Evolutionary conservation across 768 basidiomycete genomes (phyloP).

Genomic region (Phaeolepiota aurea): DNA sequence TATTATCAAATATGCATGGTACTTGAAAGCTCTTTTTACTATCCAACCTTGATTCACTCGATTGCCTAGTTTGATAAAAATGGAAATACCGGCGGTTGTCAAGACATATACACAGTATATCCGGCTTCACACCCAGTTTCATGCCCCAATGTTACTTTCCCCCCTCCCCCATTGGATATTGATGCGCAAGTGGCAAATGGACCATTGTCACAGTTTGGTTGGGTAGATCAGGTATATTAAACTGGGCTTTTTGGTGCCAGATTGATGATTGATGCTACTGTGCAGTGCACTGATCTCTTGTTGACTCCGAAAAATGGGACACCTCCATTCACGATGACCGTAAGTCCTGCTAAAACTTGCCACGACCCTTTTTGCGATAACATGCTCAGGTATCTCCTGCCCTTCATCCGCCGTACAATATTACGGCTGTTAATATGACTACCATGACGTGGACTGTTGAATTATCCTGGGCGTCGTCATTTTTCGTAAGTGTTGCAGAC

Average conservation of each 20-base stretch:
- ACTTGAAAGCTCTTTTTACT: too few relatives aligned
- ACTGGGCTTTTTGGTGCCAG: neutral
- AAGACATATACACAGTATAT: slow-evolving; percentile 49
- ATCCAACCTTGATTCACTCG: too few relatives aligned
- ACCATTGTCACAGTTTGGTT: slow-evolving; percentile 50
- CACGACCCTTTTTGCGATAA: neutral
- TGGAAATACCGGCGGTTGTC: slow-evolving; percentile 55
- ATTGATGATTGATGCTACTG: too few relatives aligned
- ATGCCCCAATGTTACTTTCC: slow-evolving; percentile 45
- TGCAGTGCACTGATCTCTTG: slow-evolving; percentile 50
- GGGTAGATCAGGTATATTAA: slow-evolving; percentile 40
- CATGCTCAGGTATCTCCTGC: slow-evolving; percentile 46
- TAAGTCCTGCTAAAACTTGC: slow-evolving; percentile 23
- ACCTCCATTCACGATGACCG: slow-evolving; percentile 51
- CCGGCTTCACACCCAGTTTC: slow-evolving; percentile 27
- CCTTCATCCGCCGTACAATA: slow-evolving; percentile 52
- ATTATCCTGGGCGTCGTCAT: slow-evolving; percentile 42
- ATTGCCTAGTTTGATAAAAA: slow-evolving; percentile 47
- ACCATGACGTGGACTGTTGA: slow-evolving; percentile 53
- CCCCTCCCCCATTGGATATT: slow-evolving; percentile 35
- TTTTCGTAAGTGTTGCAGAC: slow-evolving; percentile 49
- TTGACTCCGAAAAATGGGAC: slow-evolving; percentile 48
- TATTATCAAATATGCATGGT: slow-evolving; percentile 69
- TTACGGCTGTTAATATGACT: slow-evolving; percentile 32
- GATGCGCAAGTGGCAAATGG: slow-evolving; percentile 35